phyloP scores from a whole-genome alignment of 768 basidiomycete genomes.

The Amanita pallidorosea region DNA sequence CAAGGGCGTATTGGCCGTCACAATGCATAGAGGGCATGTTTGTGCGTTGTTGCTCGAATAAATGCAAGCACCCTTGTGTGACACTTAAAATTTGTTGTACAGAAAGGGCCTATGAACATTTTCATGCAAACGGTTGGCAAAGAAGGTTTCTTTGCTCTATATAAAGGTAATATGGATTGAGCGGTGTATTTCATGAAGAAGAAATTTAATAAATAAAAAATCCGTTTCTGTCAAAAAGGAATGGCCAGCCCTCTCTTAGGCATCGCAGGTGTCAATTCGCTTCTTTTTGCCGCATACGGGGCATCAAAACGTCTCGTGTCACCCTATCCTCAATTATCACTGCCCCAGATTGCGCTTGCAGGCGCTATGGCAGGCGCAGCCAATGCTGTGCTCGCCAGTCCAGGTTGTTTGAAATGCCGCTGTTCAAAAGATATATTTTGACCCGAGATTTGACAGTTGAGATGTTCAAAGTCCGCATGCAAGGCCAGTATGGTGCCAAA shows the following conservation, averaged over 20 bases:
- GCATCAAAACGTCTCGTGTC: constrained; percentile 72
- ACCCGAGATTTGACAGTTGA: constrained; percentile 45
- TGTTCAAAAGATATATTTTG: constrained; percentile 7
- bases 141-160: constrained; percentile 90
- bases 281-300: constrained; percentile 90
- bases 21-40: constrained; percentile 66
- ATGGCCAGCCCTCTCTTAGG: constrained; percentile 89
- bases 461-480: constrained; percentile 99
- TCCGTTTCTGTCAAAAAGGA: constrained; percentile 38
- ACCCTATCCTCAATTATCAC: constrained; percentile 76
- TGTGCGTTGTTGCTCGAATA: constrained; percentile 34
- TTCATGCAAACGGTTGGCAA: constrained; percentile 67
- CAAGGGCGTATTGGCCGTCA: constrained; percentile 4
- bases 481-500: constrained; percentile 81
- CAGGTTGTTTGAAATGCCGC: no score
- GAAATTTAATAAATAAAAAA: no score
- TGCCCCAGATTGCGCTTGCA: constrained; percentile 72
- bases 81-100: constrained; percentile 1
- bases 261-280: constrained; percentile 91
- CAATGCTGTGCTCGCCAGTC: constrained; percentile 86
- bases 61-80: constrained; percentile 7
- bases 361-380: constrained; percentile 90
- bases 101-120: constrained; percentile 96
- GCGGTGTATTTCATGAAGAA: background rate
- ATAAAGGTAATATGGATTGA: constrained; percentile 68